Base-by-base conservation (phyloP, 257 asterid genomes). In the Ophiorrhiza pumila region DNA sequence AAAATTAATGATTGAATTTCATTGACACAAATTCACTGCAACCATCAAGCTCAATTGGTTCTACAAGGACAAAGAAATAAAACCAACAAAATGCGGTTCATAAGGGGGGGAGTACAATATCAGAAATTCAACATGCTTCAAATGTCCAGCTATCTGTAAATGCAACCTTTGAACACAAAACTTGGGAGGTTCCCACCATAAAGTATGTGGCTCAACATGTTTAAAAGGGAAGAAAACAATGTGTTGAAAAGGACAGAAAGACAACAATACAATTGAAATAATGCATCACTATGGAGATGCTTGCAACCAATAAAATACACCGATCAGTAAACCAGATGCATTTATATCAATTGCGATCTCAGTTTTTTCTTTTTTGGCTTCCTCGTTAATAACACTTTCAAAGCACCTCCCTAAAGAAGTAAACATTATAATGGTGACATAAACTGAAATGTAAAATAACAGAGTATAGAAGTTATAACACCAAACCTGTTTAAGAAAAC, bases 401-500 rank as follows among this genome's bases (percentile, higher is more conserved):
- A 59, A 41, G 34, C 5, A 13, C 13, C 29, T 18, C 32, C 23
- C 39, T 5, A 31, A 55, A 17, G 50, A 10, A 39, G 45, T 7
- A 22, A 22, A 22, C 18, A 41, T 22, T 9, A 5, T 31, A 63
- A 32, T 5, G 34, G 1, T 12, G 11, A 15, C 18, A 37, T 5
- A 56, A 32, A n/a, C 35, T 70, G 17, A 25, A 23, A 37, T 14
- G 60, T n/a, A 68, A 55, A 68, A 32, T 39, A 35, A n/a, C 43
- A 18, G 13, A 32, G 34, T 14, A 55, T 10, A 23, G 43, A 53
- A 70, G 65, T 17, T 39, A 37, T 53, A 39, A 42, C n/a, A n/a
- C 63, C 87, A 57, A 57, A 93, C 98, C 96, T 91, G 90, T 79
- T 93, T 93, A 69, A 93, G 96, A 83, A 86, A 93, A 74, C 98